Evolutionary conservation across 441 rosid species (phyloP), one percentile per base, ranked within the genome.

Genomic region (Hypseocharis bilobata): DNA sequence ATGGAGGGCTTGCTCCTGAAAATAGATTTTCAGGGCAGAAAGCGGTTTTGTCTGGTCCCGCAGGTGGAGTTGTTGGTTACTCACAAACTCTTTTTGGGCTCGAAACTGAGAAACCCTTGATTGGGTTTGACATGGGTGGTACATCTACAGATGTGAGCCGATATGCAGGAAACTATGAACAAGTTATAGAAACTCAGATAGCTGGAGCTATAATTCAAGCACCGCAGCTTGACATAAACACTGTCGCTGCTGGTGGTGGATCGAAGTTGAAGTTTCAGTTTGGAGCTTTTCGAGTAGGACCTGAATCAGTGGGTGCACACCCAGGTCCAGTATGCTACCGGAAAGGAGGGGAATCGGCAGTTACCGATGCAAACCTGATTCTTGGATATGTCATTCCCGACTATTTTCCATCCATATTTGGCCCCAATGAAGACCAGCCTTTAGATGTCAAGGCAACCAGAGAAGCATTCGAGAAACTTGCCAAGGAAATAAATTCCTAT

Each of bases 221-320:
- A 4, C 96, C 98, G 78, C 98, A 92, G 77, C 93, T 92, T 69
- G 98, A 89, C 79, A 86, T 92, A 63, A 89, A 82, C 76, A 92
- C 98, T 0, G 98, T 92, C 70, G 98, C 98, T 71, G 98, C 98
- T 65, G 98, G 96, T 45, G 98, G 98, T 77, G 98, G 98, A 19
- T 92, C 96, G 6, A 92, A 85, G 72, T 71, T 92, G 58, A 88
- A 86, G 87, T 89, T 92, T 72, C 93, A 80, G 68, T 86, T 89
- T 71, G 98, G 98, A 67, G 85, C 98, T 72, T 89, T 92, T 66
- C 79, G 82, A 36, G 98, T 89, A 6, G 98, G 96, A 61, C 98
- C 96, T 6, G 94, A 89, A 69, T 92, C 96, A 6, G 98, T 89
- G 47, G 98, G 96, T 62, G 98, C 98, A 0, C 98, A 92, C 66